Base-by-base conservation (phyloP, 2,329 filamentous ascomycete genomes). In the Gaeumannomyces sp. region DNA sequence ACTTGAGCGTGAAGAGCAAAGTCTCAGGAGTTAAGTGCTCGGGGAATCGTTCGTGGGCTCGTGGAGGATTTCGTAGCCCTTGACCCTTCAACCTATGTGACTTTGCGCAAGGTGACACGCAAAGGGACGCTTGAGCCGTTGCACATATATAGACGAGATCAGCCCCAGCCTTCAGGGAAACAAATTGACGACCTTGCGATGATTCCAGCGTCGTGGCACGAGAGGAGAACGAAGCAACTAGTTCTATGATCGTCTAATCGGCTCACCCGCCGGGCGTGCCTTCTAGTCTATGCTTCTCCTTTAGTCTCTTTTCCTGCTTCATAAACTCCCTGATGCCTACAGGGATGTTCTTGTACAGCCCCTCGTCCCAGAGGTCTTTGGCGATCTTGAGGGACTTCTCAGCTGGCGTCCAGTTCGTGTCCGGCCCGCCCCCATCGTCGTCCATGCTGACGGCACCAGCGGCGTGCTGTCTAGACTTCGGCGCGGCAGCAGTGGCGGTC, bases 291-390 rank as follows among this genome's bases (percentile, higher is more conserved):
- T 93, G 91, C 76, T 86, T 89, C 75, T 91, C 83, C 76, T 92
- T 94, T 67, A 99, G 76, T 75, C 82, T 89, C 83, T 98, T 98
- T 80, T 99, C 95, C 66, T 89, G 93, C 80, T 90, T 92, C 94
- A 99, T 98, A 72, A 99, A 99, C 76, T 97, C 94, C 67, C 92
- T 83, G 69, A 99, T 97, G 0, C 94, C 95, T 13, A 98, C 91
- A 0, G 95, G 94, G 63, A 99, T 88, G 69, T 86, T 86, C 62
- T 86, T 85, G 72, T 96, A 96, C 50, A 96, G 73, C 62, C 91
- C 87, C 2, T 87, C 87, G 64, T 86, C 81, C 80, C 81, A 85
- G 61, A 83, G 74, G 66, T 88, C 82, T 69, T 81, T 83, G 2
- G 77, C 76, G 64, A 80, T 78, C 71, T 76, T 79, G 59, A 72